These are phyloP conservation scores for Podospora pseudoanserina DNA, from an alignment of 495 filamentous ascomycete species.

Conservation along the genomic window DNA sequence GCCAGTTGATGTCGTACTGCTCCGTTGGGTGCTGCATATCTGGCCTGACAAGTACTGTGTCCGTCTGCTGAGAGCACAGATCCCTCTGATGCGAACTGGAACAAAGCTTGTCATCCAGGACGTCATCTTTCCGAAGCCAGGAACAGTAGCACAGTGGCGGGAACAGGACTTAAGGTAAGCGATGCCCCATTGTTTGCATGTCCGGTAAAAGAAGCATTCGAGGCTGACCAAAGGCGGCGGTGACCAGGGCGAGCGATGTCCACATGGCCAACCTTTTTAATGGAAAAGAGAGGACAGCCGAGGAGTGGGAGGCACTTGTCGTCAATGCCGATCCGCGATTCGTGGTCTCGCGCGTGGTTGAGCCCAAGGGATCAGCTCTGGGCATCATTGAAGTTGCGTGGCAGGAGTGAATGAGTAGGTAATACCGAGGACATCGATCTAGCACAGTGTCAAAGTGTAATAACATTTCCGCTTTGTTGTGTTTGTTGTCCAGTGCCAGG, in stretches of 20 bases:
- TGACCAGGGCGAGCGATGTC: too few relatives aligned
- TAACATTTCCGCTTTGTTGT: too few relatives aligned
- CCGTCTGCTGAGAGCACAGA: not conserved
- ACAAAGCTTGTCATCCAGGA: not conserved
- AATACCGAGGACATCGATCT: too few relatives aligned
- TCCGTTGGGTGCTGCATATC: not conserved
- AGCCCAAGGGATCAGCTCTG: not conserved
- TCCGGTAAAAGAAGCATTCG: not conserved
- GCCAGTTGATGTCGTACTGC: not conserved
- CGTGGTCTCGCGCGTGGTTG: not conserved
- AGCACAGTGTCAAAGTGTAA: too few relatives aligned
- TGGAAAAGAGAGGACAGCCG: not conserved
- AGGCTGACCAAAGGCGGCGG: not conserved
- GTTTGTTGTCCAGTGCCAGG: too few relatives aligned
- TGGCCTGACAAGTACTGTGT: not conserved
- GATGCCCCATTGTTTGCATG: too few relatives aligned
- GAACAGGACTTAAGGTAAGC: not conserved
- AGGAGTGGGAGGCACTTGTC: not conserved
- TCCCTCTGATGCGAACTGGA: not conserved
- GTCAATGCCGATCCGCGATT: not conserved
- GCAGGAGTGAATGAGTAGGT: not conserved
- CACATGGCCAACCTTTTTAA: not conserved
- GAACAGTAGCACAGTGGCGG: not conserved
- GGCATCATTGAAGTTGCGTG: not conserved
- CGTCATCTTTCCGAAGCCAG: not conserved